A percentile compares a stretch with the other conserved stretches of the same genome.
phyloP scores from a whole-genome alignment of 495 filamentous ascomycete species.

The Thermochaetoides thermophila region DNA sequence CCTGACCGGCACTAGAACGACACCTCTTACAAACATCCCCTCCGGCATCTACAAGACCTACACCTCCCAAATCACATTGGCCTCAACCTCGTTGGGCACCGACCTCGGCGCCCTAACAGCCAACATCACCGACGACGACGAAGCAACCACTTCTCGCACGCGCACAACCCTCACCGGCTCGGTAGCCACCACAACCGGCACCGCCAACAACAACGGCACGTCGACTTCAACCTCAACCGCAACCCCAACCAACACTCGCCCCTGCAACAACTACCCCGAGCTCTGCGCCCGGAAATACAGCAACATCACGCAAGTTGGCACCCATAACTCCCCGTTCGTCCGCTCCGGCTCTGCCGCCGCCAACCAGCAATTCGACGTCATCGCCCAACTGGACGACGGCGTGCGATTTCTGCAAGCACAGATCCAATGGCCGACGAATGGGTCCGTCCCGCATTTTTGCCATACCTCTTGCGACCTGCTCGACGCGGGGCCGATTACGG shows the following conservation, averaged over 20 bases:
- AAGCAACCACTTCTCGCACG: constrained; percentile 13
- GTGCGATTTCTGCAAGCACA: constrained; percentile 86
- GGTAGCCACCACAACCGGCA: constrained; percentile 14
- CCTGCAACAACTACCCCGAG: constrained; percentile 80
- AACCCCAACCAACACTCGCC: constrained; percentile 47
- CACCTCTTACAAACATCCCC: constrained; percentile 9
- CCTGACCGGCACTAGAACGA: constrained; percentile 22
- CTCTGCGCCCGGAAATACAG: constrained; percentile 70
- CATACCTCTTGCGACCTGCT: constrained; percentile 70
- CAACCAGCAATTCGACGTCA: constrained; percentile 61
- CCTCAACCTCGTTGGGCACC: constrained; percentile 12
- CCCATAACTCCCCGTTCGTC: constrained; percentile 79
- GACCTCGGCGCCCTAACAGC: constrained; percentile 12
- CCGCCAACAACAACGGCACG: constrained; percentile 18
- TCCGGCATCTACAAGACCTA: constrained; percentile 25
- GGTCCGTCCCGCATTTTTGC: constrained; percentile 43
- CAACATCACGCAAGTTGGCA: constrained; percentile 77
- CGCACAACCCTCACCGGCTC: constrained; percentile 31
- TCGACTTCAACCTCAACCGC: constrained; percentile 23
- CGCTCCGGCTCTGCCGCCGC: constrained; percentile 52
- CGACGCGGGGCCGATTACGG: constrained; percentile 60
- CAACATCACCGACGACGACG: constrained; percentile 29
- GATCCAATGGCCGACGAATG: constrained; percentile 34
- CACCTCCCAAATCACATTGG: constrained; percentile 22
- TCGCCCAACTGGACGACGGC: constrained; percentile 69